A percentile compares a stretch with the other conserved stretches of the same genome.
Evolutionary conservation across 495 filamentous ascomycete genomes (phyloP).

Genomic region (Choiromyces venosus): DNA sequence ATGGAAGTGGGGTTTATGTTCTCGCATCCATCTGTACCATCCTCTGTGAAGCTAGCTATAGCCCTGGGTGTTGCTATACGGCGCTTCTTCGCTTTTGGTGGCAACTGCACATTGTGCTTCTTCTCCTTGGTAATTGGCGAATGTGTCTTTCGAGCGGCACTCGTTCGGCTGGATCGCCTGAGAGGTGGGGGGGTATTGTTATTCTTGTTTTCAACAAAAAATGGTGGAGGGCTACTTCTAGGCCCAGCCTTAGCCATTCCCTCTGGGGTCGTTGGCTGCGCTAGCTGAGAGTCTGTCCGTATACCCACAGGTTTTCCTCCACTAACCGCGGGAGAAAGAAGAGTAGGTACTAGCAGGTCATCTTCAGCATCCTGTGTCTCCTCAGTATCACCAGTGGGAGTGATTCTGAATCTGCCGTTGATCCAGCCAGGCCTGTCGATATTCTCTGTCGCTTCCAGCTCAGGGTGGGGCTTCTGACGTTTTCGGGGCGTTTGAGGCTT

Average conservation of each 20-base stretch:
- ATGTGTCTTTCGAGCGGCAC: neutral
- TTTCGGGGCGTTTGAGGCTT: slow-evolving; percentile 62
- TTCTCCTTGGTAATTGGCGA: slow-evolving; percentile 2
- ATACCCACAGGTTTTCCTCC: neutral
- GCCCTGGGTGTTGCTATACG: slow-evolving; percentile 12
- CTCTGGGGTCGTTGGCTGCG: neutral
- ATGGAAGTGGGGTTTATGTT: slow-evolving; percentile 1
- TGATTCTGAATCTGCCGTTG: slow-evolving; percentile 27
- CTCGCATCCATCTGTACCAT: slow-evolving; percentile 25
- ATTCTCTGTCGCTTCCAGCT: neutral
- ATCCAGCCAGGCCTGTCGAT: slow-evolving; percentile 24
- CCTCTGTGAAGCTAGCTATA: slow-evolving; percentile 27
- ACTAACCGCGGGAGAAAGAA: neutral
- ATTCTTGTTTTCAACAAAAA: neutral
- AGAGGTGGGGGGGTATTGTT: neutral
- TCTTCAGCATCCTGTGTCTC: slow-evolving; percentile 16
- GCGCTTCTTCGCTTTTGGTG: neutral
- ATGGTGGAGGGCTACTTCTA: slow-evolving; percentile 1
- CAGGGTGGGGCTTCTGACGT: slow-evolving; percentile 21
- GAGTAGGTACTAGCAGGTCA: neutral
- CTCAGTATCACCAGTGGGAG: neutral
- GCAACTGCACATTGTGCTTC: neutral
- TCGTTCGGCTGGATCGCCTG: neutral
- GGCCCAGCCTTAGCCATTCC: neutral
- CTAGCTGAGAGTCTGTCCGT: neutral